Conservation (phyloP, 345 rosid genomes). For the Erucastrum elatum region DNA sequence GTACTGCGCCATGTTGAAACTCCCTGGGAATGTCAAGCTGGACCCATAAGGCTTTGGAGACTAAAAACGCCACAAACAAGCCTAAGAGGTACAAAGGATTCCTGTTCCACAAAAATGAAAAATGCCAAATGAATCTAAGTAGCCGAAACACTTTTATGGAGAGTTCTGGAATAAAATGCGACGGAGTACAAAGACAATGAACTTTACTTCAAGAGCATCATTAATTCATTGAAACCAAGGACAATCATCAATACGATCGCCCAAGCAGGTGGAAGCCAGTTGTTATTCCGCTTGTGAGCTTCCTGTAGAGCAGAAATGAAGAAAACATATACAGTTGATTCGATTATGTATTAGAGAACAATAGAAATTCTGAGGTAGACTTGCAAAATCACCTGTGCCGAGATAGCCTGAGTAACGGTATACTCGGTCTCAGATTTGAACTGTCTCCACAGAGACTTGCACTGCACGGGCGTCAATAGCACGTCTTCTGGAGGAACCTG, state of each 20-base stretch:
- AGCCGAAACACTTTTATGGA: not conserved
- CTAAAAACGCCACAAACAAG: slow-evolving; percentile 54
- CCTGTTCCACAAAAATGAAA: slow-evolving; percentile 51
- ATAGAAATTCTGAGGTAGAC: not conserved
- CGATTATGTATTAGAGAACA: not conserved
- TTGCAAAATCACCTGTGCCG: slow-evolving; percentile 57
- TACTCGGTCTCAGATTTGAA: slow-evolving; percentile 74
- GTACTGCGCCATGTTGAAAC: slow-evolving; percentile 70
- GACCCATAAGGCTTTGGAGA: slow-evolving; percentile 74
- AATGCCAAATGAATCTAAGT: slow-evolving; percentile 4
- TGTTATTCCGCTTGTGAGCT: slow-evolving; percentile 63
- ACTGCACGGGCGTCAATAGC: slow-evolving; percentile 69
- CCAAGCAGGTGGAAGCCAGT: slow-evolving; percentile 80
- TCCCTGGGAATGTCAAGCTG: slow-evolving; percentile 62
- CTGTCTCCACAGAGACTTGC: slow-evolving; percentile 85
- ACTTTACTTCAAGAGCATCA: slow-evolving; percentile 68
- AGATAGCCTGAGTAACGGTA: slow-evolving; percentile 70
- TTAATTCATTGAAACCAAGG: slow-evolving; percentile 78
- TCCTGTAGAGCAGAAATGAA: slow-evolving; percentile 49
- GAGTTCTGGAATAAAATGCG: slow-evolving; percentile 12
- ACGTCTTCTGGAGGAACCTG: slow-evolving; percentile 58
- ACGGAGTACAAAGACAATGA: slow-evolving; percentile 1
- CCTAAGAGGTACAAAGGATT: slow-evolving; percentile 72
- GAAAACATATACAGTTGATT: slow-evolving; percentile 4
- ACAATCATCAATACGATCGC: slow-evolving; percentile 56